Percentiles rank a stretch among this genome's conserved stretches.
These are phyloP conservation scores for Mycena haematopus DNA, from an alignment of 768 basidiomycete genomes.

Conservation along the genomic window DNA sequence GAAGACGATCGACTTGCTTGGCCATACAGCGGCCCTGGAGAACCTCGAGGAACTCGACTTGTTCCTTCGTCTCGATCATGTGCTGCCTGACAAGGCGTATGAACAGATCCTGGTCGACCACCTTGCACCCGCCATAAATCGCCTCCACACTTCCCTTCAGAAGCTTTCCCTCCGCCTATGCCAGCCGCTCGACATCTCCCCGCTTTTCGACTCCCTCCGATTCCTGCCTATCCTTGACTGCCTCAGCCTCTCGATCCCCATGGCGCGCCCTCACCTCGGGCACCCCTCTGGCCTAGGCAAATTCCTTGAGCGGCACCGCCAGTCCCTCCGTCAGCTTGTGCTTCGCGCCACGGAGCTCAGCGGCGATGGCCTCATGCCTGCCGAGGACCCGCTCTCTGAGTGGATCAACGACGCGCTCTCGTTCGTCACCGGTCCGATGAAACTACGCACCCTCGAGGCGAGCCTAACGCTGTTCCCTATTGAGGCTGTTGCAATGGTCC, in stretches of 20 bases:
- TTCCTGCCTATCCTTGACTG: constrained; percentile 42
- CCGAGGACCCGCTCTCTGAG: constrained; percentile 41
- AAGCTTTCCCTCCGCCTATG: constrained; percentile 49
- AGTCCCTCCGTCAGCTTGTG: constrained; percentile 43
- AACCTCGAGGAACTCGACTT: constrained; percentile 51
- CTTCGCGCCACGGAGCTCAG: constrained; percentile 52
- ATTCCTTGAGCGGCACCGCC: constrained; percentile 45
- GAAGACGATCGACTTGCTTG: constrained; percentile 44
- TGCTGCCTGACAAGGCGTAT: constrained; percentile 32
- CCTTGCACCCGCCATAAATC: constrained; percentile 48
- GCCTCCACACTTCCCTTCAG: constrained; percentile 43
- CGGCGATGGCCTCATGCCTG: constrained; percentile 39
- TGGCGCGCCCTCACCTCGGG: constrained; percentile 49
- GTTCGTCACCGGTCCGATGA: constrained; percentile 34
- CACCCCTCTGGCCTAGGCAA: constrained; percentile 43
- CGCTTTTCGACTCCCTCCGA: constrained; percentile 44
- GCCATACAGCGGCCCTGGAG: constrained; percentile 37
- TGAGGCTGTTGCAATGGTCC: constrained; percentile 41
- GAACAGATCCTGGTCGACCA: constrained; percentile 41
- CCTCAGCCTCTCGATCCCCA: constrained; percentile 48
- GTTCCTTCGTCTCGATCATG: constrained; percentile 48
- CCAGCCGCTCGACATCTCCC: constrained; percentile 52
- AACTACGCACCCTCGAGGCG: constrained; percentile 43
- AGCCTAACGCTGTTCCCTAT: constrained; percentile 45
- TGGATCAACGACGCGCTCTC: constrained; percentile 43